Base-by-base conservation (phyloP, 2,329 filamentous ascomycete species). In the Fusarium piperis region DNA sequence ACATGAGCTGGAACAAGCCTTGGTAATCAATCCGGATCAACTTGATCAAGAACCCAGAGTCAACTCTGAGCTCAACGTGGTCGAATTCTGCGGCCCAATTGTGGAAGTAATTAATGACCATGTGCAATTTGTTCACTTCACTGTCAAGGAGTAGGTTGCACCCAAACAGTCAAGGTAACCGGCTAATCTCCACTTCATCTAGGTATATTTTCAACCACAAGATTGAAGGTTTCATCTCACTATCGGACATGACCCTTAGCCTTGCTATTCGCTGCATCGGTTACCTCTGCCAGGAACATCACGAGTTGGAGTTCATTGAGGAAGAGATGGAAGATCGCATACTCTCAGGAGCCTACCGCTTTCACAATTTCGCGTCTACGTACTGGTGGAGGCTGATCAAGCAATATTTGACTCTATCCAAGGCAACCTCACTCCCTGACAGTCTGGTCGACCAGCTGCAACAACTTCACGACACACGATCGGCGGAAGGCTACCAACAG, bases 111-210 rank as follows among this genome's bases (percentile, higher is more conserved):
- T 62, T 2, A 53, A 65, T 5, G 67, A 62, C 3, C 16, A 56
- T 6, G n/a, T 65, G 3, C 65, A 70, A 16, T 68, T 68, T 38
- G 67, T 70, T 38, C 67, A 70, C 23, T 70, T 70, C n/a, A 70
- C 67, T 0, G 67, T 57, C 8, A 41, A 64, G 4, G 38, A 67
- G 65, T 60, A 64, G 6, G 64, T 62, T 8, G 6, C 18, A 13
- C 8, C 9, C 1, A 28, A 12, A 6, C 0, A 12, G 10, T 3
- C 28, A 2, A 26, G n/a, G 12, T 6, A 6, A 10, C 9, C 3
- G 1, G 16, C n/a, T 15, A 18, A 16, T 1, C 6, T n/a, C 15
- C 13, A 39, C 13, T 10, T 2, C 3, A 4, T 23, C 7, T 11
- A 66, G 64, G 16, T 66, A 66, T 32, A 58, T 66, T 11, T 58